Conservation (phyloP, 164 flowering plant genomes). For the Liriodendron chinense region DNA sequence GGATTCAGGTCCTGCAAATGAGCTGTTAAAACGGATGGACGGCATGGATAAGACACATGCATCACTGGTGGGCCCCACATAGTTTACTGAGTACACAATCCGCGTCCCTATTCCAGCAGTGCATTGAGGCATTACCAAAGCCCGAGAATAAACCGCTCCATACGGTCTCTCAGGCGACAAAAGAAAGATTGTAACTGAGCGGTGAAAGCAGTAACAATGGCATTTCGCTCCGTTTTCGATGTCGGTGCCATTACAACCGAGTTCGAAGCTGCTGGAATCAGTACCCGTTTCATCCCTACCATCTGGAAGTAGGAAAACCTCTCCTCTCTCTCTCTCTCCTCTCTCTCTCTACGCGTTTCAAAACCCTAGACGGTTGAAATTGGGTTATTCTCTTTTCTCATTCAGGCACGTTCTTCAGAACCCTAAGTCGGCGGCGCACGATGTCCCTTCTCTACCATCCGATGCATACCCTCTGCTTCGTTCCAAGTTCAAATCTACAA, state of each 20-base stretch:
- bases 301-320: constrained; percentile 68
- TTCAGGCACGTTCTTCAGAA: constrained; percentile 53
- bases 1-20: too few species aligned
- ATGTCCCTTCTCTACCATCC: constrained; percentile 78
- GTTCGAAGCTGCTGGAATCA: constrained; percentile 62
- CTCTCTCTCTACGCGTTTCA: constrained; percentile 10
- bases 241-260: constrained; percentile 44
- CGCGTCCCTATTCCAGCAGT: too few species aligned
- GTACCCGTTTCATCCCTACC: constrained; percentile 50
- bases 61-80: too few species aligned
- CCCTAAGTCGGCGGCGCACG: constrained; percentile 54
- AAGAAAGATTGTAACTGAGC: too few species aligned
- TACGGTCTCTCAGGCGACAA: background rate
- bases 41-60: too few species aligned
- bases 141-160: too few species aligned
- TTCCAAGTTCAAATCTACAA: constrained; percentile 61
- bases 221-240: constrained; percentile 67
- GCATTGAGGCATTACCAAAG: too few species aligned
- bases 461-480: constrained; percentile 61
- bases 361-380: background rate
- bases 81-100: too few species aligned
- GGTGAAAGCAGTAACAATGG: constrained; percentile 25
- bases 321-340: constrained; percentile 6
- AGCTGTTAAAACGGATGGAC: too few species aligned
- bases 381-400: background rate